Evolutionary conservation across 2,329 filamentous ascomycete species (phyloP).

Genomic region (Phialemonium atrogriseum): DNA sequence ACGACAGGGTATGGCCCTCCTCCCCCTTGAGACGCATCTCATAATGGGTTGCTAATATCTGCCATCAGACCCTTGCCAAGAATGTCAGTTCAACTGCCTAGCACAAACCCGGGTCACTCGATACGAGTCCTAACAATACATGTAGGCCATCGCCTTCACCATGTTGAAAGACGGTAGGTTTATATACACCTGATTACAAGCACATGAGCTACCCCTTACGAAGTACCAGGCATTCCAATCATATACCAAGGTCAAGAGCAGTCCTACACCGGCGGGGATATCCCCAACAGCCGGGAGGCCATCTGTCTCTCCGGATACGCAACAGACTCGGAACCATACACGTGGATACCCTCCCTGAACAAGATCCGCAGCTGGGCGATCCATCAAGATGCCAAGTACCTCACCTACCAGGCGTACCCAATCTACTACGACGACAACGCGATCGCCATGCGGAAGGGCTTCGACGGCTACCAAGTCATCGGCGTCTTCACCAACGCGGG

Average conservation of each 20-base stretch:
- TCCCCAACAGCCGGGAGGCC: conserved; percentile 39
- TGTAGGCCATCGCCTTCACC: conserved; percentile 40
- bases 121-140: no score
- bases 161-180: conserved; percentile 37
- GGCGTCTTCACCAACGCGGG: conserved; percentile 32
- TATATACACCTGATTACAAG: no score
- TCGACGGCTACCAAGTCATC: conserved; percentile 24
- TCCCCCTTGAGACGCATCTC: neutral
- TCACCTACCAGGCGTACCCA: conserved; percentile 27
- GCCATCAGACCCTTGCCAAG: conserved; percentile 30
- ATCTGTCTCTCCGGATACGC: conserved; percentile 39
- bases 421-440: conserved; percentile 29
- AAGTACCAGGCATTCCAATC: conserved; percentile 46
- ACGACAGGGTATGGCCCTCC: conserved; percentile 25
- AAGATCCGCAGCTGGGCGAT: conserved; percentile 38
- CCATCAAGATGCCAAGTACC: conserved; percentile 25
- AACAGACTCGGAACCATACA: conserved; percentile 33
- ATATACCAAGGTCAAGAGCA: conserved; percentile 53
- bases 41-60: neutral
- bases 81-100: conserved; percentile 22
- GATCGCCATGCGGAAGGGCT: conserved; percentile 39
- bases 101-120: neutral
- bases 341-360: conserved; percentile 37
- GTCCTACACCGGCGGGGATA: conserved; percentile 32
- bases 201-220: no score